A percentile compares a stretch with the other conserved stretches of the same genome.
Conservation (phyloP, 108 stramenopile genomes). For the Nitzschia sp. region DNA sequence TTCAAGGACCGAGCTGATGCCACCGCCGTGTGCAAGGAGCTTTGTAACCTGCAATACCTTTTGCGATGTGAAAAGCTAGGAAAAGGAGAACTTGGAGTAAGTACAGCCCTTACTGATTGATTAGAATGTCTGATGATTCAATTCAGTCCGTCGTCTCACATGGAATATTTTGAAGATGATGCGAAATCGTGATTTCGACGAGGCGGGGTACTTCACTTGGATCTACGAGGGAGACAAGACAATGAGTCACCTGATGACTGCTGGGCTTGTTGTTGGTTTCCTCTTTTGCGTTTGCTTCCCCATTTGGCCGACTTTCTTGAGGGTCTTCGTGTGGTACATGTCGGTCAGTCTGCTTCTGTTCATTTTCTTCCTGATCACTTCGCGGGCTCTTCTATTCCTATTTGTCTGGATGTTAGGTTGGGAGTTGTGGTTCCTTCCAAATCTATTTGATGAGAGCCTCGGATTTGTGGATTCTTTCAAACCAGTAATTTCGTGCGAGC, state of each 20-base stretch:
- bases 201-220: conserved; percentile 96
- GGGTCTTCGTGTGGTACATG: conserved; percentile 97
- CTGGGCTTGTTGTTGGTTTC: conserved; percentile 89
- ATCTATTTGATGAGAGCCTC: conserved; percentile 96
- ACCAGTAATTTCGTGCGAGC: conserved; percentile 87
- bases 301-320: conserved; percentile 96
- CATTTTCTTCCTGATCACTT: conserved; percentile 87
- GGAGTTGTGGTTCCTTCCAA: conserved; percentile 97
- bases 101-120: conserved; percentile 1
- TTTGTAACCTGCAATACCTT: conserved; percentile 85
- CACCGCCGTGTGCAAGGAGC: conserved; percentile 83
- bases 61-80: conserved; percentile 92
- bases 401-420: conserved; percentile 94
- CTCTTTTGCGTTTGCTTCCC: conserved; percentile 96
- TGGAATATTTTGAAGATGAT: conserved; percentile 48
- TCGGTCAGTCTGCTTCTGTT: conserved; percentile 94
- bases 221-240: conserved; percentile 96
- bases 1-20: conserved; percentile 83
- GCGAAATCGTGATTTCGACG: conserved; percentile 86
- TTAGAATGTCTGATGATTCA: neutral
- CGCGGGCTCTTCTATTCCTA: conserved; percentile 89
- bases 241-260: conserved; percentile 92
- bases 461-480: conserved; percentile 96
- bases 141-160: neutral
- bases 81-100: conserved; percentile 87